Evolutionary conservation across 371 early-diverging fungal genomes (phyloP), one percentile per base, ranked within the genome.

Genomic region (Batrachochytrium dendrobatidis): DNA sequence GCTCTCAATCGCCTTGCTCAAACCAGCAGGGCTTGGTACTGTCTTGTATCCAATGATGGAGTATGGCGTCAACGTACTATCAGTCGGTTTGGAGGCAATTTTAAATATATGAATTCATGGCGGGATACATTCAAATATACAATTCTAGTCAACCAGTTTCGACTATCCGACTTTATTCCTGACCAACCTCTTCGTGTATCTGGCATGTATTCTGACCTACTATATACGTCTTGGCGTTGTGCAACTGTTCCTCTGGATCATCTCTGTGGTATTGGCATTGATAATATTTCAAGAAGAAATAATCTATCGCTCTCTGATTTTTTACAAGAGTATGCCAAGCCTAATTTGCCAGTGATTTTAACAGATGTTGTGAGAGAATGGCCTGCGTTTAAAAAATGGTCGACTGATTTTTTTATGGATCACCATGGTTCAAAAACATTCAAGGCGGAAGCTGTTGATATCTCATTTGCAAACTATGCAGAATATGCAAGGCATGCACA

Each of bases 361-460:
- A 75, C 79, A 5, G 83, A 82, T 65, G 70, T 81, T 31, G 80
- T 80, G 18, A 49, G 71, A 18, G 57, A 75, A 25, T 85, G 84
- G 87, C 77, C 80, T 2, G 84, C 83, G 1, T 77, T 66, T 59
- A 55, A 44, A 10, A 73, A 73, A 44, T 73, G 74, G 77, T 62
- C 64, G 28, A 62, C 63, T 18, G 72, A 74, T n/a, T 73, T 68
- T 32, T 69, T 83, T 29, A 52, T 69, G 17, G 45, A 65, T 31
- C 61, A 54, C 0, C 76, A 66, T 63, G 77, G 78, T 0, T 62
- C 74, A n/a, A 60, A 68, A 1, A 45, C 62, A 0, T 75, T 83
- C 65, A 65, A 80, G 12, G 87, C 87, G 3, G 87, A 86, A 61
- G 77, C 81, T 0, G 74, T 84, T 22, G 75, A 83, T 54, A 66